Evolutionary conservation across 2,329 filamentous ascomycete species (phyloP), one percentile per base, ranked within the genome.

Genomic region (Trichoderma atrobrunneum): DNA sequence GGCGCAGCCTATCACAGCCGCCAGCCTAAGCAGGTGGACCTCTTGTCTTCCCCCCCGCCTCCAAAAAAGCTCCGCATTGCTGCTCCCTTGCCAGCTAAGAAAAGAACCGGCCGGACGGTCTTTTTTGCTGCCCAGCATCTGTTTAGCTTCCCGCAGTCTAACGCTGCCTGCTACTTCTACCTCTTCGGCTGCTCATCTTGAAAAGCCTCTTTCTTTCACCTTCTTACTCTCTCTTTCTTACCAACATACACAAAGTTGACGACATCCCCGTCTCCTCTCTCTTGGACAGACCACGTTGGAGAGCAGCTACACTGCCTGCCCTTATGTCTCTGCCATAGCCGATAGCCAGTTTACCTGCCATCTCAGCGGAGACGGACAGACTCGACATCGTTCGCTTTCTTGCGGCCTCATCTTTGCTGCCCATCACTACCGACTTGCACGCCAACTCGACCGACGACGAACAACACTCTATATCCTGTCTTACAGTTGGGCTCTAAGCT

Each of bases 241-340:
- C 24, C 62, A 57, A 71, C 59, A 34, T 32, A 65, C 28, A 18
- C 70, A 30, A 34, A 36, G 32, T 60, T n/a, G n/a, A 30, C n/a
- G 14, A 61, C 43, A 34, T n/a, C 3, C 11, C n/a, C 51, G 7
- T 14, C 30, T n/a, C 11, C 30, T 14, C 28, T 26, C 59, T 56
- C 16, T 56, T 61, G 16, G 66, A 57, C 54, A 59, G 65, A 68
- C 26, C 14, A 60, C 26, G 7, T 60, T 69, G 36, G 65, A 60
- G 56, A 51, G 56, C 56, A 32, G 65, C 65, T 14, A 8, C 16
- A 60, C 54, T 48, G 56, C 65, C 34, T 48, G 56, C 65, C 65
- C 65, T 34, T 24, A 69, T 69, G 66, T 69, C 66, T 69, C n/a
- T 69, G 66, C 66, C 56, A 61, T 69, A 69, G 56, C 56, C 54